Conservation (phyloP, 257 asterid species). For the Dorcoceras hygrometricum region DNA sequence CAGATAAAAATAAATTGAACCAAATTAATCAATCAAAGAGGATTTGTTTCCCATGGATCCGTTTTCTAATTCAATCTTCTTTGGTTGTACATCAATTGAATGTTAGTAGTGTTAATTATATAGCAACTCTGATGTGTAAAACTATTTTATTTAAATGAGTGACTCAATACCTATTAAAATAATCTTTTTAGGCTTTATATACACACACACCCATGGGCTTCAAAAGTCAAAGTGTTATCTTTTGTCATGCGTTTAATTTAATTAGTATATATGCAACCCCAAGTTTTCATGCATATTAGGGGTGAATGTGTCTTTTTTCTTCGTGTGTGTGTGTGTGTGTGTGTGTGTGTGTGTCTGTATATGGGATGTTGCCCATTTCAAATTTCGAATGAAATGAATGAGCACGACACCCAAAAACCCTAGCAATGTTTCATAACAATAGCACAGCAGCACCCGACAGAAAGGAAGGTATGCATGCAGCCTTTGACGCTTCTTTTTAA, state of each 20-base stretch:
- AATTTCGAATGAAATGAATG: not conserved
- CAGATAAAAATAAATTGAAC: no score
- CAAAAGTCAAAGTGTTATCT: no score
- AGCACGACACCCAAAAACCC: slow-evolving; percentile 5
- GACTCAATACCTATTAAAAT: not conserved
- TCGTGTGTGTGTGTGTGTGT: no score
- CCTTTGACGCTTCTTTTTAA: not conserved
- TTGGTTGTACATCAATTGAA: no score
- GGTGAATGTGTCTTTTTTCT: not conserved
- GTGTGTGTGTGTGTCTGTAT: not conserved
- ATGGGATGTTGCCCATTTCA: not conserved
- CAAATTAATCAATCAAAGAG: no score
- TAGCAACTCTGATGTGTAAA: not conserved
- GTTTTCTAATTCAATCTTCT: no score
- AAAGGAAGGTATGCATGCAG: not conserved
- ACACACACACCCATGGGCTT: no score
- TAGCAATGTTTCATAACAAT: not conserved
- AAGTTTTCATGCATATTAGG: not conserved
- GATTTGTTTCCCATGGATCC: no score
- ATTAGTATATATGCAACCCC: not conserved
- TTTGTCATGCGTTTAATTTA: not conserved
- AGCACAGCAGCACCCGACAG: not conserved
- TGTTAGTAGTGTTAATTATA: no score
- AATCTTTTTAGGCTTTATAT: no score
- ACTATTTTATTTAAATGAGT: no score